These are phyloP conservation scores for Microsporum audouinii DNA, from an alignment of 2,329 filamentous ascomycete species.

Conservation along the genomic window DNA sequence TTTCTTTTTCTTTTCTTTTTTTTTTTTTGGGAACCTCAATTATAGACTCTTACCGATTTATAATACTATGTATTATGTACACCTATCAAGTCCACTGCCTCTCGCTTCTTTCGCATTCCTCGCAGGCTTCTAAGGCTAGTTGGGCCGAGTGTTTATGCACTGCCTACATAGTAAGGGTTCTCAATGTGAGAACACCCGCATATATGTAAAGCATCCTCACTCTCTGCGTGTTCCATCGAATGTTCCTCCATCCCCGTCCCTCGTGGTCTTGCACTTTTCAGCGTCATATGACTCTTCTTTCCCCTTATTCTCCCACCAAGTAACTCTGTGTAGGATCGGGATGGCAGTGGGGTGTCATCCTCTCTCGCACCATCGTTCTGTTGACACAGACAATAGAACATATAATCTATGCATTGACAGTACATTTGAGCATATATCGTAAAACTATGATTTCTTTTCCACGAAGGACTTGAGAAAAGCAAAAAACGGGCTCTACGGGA, in stretches of 20 bases:
- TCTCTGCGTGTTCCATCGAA: neutral
- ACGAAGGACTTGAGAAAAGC: neutral
- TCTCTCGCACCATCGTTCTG: neutral
- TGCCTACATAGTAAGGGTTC: too few species aligned
- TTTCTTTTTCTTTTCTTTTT: neutral
- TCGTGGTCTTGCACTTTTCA: neutral
- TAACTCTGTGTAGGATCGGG: neutral
- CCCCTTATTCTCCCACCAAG: too few species aligned
- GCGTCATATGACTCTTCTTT: neutral
- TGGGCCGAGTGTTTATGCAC: neutral
- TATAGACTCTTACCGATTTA: neutral
- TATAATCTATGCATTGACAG: too few species aligned
- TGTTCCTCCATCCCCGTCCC: neutral
- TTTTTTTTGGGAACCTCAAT: neutral
- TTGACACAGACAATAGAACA: too few species aligned
- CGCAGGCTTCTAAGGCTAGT: neutral
- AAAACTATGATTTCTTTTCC: neutral
- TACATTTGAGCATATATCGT: too few species aligned
- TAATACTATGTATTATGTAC: neutral
- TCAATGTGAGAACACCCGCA: neutral
- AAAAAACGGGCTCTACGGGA: neutral
- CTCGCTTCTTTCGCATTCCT: neutral
- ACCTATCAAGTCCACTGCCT: neutral
- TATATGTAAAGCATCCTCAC: neutral
- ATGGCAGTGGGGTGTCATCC: neutral